Conservation (phyloP, 495 filamentous ascomycete genomes). For the Trichoderma virens region DNA sequence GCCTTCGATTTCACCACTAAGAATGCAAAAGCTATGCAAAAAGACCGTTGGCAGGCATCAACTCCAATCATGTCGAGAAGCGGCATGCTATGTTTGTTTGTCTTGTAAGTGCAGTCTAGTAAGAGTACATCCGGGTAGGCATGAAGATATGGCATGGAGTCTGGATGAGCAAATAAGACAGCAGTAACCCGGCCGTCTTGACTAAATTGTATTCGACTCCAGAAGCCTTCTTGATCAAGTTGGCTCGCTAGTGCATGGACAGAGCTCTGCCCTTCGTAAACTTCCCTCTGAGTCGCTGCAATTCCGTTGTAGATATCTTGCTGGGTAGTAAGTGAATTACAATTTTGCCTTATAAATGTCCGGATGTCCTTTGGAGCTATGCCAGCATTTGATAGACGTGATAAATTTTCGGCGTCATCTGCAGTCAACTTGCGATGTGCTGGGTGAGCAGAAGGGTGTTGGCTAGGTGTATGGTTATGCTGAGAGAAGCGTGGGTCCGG, state of each 20-base stretch:
- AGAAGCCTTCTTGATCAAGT: not conserved
- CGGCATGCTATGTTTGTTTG: conserved; percentile 16
- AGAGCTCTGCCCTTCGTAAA: not conserved
- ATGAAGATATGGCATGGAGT: not conserved
- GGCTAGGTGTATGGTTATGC: not conserved
- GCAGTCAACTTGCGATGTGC: not conserved
- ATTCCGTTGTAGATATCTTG: not conserved
- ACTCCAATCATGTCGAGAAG: conserved; percentile 15
- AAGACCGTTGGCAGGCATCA: conserved; percentile 11
- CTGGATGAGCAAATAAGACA: not conserved
- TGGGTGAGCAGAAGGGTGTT: not conserved
- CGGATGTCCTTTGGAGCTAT: not conserved
- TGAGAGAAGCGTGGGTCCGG: not conserved
- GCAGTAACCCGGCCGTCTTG: not conserved
- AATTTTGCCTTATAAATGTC: not conserved
- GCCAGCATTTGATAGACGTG: not conserved
- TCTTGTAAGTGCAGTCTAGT: conserved; percentile 16
- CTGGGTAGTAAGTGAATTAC: not conserved
- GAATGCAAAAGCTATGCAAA: conserved; percentile 13
- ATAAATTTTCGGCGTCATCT: not conserved
- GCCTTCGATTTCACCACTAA: conserved; percentile 3
- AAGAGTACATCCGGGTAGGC: conserved; percentile 12
- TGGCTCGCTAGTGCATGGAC: not conserved
- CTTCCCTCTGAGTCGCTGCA: not conserved
- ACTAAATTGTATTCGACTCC: not conserved